phyloP scores from a whole-genome alignment of 2,329 filamentous ascomycete genomes.

The Colletotrichum sidae region DNA sequence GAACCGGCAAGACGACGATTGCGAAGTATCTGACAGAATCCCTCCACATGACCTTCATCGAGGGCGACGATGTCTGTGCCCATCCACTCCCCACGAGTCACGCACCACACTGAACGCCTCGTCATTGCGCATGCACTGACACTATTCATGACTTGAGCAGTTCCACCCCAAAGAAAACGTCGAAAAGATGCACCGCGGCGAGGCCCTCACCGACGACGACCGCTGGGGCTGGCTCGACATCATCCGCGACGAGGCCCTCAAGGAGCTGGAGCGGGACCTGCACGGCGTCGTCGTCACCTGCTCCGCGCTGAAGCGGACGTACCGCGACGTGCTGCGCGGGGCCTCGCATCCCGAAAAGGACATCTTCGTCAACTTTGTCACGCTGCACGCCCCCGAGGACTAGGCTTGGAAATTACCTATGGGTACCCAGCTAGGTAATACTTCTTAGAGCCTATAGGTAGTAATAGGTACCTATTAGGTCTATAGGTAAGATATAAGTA shows the following conservation, averaged over 20 bases:
- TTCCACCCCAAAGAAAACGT: slow-evolving; percentile 74
- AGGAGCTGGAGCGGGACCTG: slow-evolving; percentile 52
- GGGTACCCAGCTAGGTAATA: too few relatives aligned
- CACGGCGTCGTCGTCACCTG: slow-evolving; percentile 79
- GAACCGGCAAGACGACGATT: slow-evolving; percentile 71
- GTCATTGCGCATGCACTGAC: slow-evolving; percentile 20
- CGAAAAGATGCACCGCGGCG: slow-evolving; percentile 78
- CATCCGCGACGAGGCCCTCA: slow-evolving; percentile 62
- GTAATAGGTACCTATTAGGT: too few relatives aligned
- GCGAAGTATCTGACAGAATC: slow-evolving; percentile 62
- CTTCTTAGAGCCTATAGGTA: too few relatives aligned
- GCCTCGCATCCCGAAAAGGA: slow-evolving; percentile 66
- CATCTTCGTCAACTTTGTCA: slow-evolving; percentile 77
- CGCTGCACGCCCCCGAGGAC: slow-evolving; percentile 73
- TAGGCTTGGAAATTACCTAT: too few relatives aligned
- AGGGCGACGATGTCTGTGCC: slow-evolving; percentile 69
- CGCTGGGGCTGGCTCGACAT: slow-evolving; percentile 81
- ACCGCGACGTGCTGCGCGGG: slow-evolving; percentile 75
- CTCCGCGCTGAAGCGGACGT: slow-evolving; percentile 82
- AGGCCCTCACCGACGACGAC: slow-evolving; percentile 78
- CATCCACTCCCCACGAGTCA: not conserved
- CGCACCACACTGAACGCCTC: not conserved
- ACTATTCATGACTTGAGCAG: slow-evolving; percentile 40
- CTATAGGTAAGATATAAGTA: too few relatives aligned
- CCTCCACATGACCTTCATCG: slow-evolving; percentile 65